These are phyloP conservation scores for Dendryphion nanum DNA, from an alignment of 2,329 filamentous ascomycete genomes.

Conservation along the genomic window DNA sequence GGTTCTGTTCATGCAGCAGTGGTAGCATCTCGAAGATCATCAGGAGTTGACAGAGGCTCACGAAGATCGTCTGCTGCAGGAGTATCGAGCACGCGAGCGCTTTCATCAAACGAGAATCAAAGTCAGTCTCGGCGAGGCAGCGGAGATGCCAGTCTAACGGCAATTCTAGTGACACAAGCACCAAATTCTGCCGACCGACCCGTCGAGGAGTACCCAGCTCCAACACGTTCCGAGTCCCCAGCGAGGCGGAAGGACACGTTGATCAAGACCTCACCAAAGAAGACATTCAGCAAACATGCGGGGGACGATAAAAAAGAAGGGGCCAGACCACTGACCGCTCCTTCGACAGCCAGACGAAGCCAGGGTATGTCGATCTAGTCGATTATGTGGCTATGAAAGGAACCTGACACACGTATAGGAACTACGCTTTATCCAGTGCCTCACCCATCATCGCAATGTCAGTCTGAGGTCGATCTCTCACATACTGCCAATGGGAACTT, in stretches of 20 bases:
- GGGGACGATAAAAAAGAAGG: slow-evolving; percentile 21
- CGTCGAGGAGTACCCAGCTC: slow-evolving; percentile 14
- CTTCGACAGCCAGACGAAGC: slow-evolving; percentile 31
- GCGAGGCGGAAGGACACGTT: slow-evolving; percentile 29
- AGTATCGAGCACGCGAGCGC: slow-evolving; percentile 13
- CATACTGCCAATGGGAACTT: slow-evolving; percentile 31
- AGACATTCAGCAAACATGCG: slow-evolving; percentile 3
- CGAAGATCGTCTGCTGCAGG: slow-evolving; percentile 30
- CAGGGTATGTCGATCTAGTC: no score
- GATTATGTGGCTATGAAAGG: no score
- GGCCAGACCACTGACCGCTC: slow-evolving; percentile 34
- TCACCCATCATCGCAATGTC: slow-evolving; percentile 30
- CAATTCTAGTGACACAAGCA: slow-evolving; percentile 39
- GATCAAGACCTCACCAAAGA: slow-evolving; percentile 24
- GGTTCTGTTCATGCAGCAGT: slow-evolving; percentile 22
- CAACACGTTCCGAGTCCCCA: slow-evolving; percentile 15
- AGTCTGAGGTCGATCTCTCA: slow-evolving; percentile 34
- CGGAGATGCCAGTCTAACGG: slow-evolving; percentile 39
- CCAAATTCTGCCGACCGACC: slow-evolving; percentile 28
- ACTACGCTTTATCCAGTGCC: no score
- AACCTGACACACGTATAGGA: no score
- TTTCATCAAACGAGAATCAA: slow-evolving; percentile 30
- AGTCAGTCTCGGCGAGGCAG: slow-evolving; percentile 37
- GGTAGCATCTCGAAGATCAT: slow-evolving; percentile 28
- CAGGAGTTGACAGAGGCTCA: slow-evolving; percentile 28